A percentile compares a stretch with the other conserved stretches of the same genome.
phyloP scores from a whole-genome alignment of 1,139 yeast genomes.

The Candida sojae region DNA sequence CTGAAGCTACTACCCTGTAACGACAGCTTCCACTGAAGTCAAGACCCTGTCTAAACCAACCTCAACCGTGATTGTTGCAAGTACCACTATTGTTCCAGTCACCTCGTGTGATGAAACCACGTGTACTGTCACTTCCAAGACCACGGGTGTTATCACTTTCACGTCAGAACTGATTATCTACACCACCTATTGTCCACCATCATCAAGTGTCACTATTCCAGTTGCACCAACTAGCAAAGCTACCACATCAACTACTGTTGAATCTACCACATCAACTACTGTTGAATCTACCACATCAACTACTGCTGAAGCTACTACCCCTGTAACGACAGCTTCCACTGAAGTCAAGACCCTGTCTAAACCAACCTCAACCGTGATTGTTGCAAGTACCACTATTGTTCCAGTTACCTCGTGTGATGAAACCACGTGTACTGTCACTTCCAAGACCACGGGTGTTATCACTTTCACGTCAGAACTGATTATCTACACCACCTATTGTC shows the following conservation, averaged over 20 bases:
- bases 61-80: slow-evolving; percentile 14
- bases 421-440: slow-evolving; percentile 26
- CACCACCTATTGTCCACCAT: slow-evolving; percentile 19
- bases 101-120: slow-evolving; percentile 24
- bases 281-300: neutral
- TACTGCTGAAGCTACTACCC: slow-evolving; percentile 11
- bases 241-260: neutral
- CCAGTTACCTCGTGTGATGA: slow-evolving; percentile 24
- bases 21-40: slow-evolving; percentile 23
- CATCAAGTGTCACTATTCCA: slow-evolving; percentile 6
- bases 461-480: slow-evolving; percentile 26
- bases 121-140: slow-evolving; percentile 29
- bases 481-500: slow-evolving; percentile 22
- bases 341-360: slow-evolving; percentile 1
- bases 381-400: slow-evolving; percentile 17
- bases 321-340: slow-evolving; percentile 8
- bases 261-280: slow-evolving; percentile 2
- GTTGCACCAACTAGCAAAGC: slow-evolving; percentile 9
- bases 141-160: slow-evolving; percentile 27
- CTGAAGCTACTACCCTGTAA: too few species aligned
- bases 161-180: slow-evolving; percentile 20
- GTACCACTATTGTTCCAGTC: slow-evolving; percentile 20
- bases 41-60: neutral
- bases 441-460: slow-evolving; percentile 40
- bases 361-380: slow-evolving; percentile 11